Evolutionary conservation across 202 grass and related monocot species (phyloP), one percentile per base, ranked within the genome.

Genomic region (Setaria italica): DNA sequence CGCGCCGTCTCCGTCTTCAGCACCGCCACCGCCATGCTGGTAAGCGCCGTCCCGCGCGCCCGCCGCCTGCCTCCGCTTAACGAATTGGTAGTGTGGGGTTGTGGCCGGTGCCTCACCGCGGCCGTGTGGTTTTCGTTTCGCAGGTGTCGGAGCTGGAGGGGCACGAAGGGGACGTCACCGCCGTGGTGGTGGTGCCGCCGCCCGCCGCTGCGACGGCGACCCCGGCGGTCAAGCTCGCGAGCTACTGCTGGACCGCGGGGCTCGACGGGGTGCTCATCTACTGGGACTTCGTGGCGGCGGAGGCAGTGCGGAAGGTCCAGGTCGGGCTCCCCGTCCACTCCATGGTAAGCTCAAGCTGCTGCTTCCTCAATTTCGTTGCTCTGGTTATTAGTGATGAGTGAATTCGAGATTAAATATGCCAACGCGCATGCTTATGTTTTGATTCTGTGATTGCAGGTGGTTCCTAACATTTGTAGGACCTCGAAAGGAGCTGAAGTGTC

Each of bases 141-240:
- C 78, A 93, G 92, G 87, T 95, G 20, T 83, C 90, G 69, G 96
- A 99, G 88, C 87, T 99, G 88, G 91, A 92, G 84, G 96, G 93
- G 12, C 96, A 99, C 88, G 89, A 90, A 49, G 91, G 85, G 54
- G 78, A 90, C 16, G 96, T 96, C 47, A 99, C 96, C 11, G 88
- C 88, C 1, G 88, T 98, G 50, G 85, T 92, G 30, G 85, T 99
- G 54, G 79, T 86, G 60, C 53, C 80, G 71, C 83, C 78, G 64
- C 89, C 90, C 7, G 43, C 60, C 5, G 29, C 29, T 33, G 60
- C 62, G 43, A 15, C 0, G 5, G 67, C 82, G 0, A 74, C 67
- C 29, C 78, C 78, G 7, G 86, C 82, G n/a, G 87, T 84, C 30
- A 91, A 85, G 76, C 84, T 94, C 58, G 73, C 72, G 2, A 91